These are phyloP conservation scores for Lepidium aucheri DNA, from an alignment of 345 rosid species.

Conservation along the genomic window DNA sequence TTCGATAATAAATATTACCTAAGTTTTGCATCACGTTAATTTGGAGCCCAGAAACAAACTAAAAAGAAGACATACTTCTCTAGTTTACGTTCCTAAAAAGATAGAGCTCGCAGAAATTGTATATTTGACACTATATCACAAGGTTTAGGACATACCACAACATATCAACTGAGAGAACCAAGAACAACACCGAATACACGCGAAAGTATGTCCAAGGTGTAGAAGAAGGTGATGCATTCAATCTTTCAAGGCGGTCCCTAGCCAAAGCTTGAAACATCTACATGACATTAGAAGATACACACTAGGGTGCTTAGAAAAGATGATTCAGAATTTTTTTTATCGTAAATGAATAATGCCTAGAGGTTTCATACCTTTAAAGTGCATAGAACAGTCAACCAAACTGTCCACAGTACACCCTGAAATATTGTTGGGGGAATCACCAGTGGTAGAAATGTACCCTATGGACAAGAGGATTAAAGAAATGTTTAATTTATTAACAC, in stretches of 20 bases:
- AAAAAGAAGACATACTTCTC: background rate
- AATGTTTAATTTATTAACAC: background rate
- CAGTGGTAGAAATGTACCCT: slow-evolving; percentile 91
- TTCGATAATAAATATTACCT: background rate
- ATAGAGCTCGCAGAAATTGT: background rate
- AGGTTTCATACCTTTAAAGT: slow-evolving; percentile 61
- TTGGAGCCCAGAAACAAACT: background rate
- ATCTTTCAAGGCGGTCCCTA: slow-evolving; percentile 89
- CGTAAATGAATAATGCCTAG: slow-evolving; percentile 10
- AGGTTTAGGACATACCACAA: slow-evolving; percentile 52
- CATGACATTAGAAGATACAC: slow-evolving; percentile 8
- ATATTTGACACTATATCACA: background rate
- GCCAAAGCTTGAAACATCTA: slow-evolving; percentile 99
- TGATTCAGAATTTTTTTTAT: background rate
- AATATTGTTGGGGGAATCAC: slow-evolving; percentile 77
- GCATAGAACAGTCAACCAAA: slow-evolving; percentile 79
- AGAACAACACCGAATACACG: slow-evolving; percentile 66
- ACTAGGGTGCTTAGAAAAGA: background rate
- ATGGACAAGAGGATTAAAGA: background rate
- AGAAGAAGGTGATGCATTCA: slow-evolving; percentile 96
- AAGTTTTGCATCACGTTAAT: background rate
- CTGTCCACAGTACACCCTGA: slow-evolving; percentile 83
- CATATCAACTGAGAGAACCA: slow-evolving; percentile 67
- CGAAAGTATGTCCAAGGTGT: slow-evolving; percentile 85
- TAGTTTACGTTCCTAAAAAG: background rate